phyloP scores from a whole-genome alignment of 1,284 basidiomycete species.

The Albatrellus sp. region DNA sequence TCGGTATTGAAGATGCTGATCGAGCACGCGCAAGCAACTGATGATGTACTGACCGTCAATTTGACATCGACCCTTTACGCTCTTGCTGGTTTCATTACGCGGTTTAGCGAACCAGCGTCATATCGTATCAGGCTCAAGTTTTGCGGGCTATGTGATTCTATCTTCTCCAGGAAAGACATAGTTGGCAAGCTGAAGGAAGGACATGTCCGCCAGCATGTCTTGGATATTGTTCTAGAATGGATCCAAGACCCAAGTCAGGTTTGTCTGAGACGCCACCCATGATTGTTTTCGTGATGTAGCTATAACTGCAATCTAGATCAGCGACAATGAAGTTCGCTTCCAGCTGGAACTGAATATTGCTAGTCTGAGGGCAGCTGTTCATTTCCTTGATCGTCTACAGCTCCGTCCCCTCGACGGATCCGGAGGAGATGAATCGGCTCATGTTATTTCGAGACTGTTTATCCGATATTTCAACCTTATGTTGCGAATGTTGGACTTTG shows the following conservation, averaged over 20 bases:
- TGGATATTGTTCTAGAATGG: conserved; percentile 74
- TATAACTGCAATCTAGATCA: conserved; percentile 9
- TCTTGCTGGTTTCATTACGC: conserved; percentile 55
- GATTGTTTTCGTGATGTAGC: neutral
- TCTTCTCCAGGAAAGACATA: conserved; percentile 50
- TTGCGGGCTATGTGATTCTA: conserved; percentile 59
- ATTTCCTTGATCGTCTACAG: conserved; percentile 65
- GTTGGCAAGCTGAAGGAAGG: conserved; percentile 58
- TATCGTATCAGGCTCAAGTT: conserved; percentile 67
- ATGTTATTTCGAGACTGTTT: conserved; percentile 67
- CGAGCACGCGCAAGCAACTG: conserved; percentile 60
- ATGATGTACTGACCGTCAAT: conserved; percentile 53
- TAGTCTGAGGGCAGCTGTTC: conserved; percentile 60
- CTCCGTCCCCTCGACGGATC: conserved; percentile 49
- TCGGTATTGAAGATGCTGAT: conserved; percentile 65
- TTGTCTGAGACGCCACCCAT: conserved; percentile 11
- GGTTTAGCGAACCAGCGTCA: conserved; percentile 41
- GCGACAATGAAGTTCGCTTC: conserved; percentile 21
- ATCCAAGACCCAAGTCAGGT: conserved; percentile 41
- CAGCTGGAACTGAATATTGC: conserved; percentile 62
- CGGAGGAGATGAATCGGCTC: conserved; percentile 52
- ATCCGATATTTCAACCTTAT: conserved; percentile 63
- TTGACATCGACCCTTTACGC: conserved; percentile 53
- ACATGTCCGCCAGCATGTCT: conserved; percentile 51
- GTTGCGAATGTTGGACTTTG: conserved; percentile 45